A percentile compares a stretch with the other conserved stretches of the same genome.
Evolutionary conservation across 257 asterid genomes (phyloP).

Genomic region (Nicotiana tabacum): DNA sequence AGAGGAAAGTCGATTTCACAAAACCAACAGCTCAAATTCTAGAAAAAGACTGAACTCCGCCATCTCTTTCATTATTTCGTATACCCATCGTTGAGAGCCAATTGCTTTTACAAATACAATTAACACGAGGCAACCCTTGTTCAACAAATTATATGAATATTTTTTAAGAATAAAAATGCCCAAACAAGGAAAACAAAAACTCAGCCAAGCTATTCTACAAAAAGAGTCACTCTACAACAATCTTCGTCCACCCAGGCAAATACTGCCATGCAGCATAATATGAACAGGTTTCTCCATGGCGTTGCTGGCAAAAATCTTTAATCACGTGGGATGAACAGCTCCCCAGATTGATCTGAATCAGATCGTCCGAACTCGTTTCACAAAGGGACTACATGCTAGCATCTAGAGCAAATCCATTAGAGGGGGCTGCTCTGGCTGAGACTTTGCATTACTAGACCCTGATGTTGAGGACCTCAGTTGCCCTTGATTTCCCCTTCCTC

Average conservation of each 20-base stretch:
- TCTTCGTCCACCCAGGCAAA: constrained; percentile 11
- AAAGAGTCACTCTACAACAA: constrained; percentile 9
- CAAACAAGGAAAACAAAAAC: constrained; percentile 2
- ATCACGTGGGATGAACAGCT: constrained; percentile 8
- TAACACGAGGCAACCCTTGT: not conserved
- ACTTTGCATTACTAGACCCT: constrained; percentile 31
- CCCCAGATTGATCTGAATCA: constrained; percentile 6
- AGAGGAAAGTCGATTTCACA: not conserved
- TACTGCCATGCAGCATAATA: constrained; percentile 7
- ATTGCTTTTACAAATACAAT: not conserved
- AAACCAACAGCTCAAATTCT: not conserved
- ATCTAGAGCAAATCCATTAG: constrained; percentile 73
- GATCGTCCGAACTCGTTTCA: not conserved
- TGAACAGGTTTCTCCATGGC: constrained; percentile 9
- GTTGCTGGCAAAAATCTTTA: not conserved
- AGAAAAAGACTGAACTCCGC: not conserved
- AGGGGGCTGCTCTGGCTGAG: constrained; percentile 57
- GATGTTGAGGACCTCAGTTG: constrained; percentile 34
- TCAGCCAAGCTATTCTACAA: constrained; percentile 10
- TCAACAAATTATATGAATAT: not conserved
- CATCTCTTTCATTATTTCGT: not conserved
- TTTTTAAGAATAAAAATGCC: not conserved
- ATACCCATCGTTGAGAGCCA: not conserved
- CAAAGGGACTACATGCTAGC: constrained; percentile 6
- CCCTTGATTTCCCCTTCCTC: constrained; percentile 77